A percentile compares a stretch with the other conserved stretches of the same genome.
These are phyloP conservation scores for Phytophthora meadii DNA, from an alignment of 352 stramenopile genomes.

Conservation along the genomic window DNA sequence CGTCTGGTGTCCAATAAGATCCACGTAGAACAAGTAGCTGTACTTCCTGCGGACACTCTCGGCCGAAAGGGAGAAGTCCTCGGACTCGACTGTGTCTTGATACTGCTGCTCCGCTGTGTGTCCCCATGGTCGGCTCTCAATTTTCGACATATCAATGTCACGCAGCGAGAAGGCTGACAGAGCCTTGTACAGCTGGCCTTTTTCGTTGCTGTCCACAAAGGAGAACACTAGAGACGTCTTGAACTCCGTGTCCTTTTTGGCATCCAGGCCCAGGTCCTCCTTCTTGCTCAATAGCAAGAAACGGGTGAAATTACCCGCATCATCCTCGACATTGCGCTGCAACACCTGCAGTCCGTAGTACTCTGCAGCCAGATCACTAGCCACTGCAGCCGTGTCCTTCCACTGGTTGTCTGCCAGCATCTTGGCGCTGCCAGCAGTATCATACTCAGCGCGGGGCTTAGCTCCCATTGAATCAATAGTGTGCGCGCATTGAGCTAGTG, in stretches of 20 bases:
- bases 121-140: conserved; percentile 79
- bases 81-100: conserved; percentile 36
- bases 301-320: conserved; percentile 86
- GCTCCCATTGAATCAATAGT: conserved; percentile 91
- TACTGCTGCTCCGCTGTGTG: conserved; percentile 66
- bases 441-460: conserved; percentile 91
- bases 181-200: conserved; percentile 74
- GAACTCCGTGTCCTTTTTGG: conserved; percentile 62
- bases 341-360: conserved; percentile 95
- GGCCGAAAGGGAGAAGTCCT: conserved; percentile 96
- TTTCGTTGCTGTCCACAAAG: conserved; percentile 77
- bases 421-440: conserved; percentile 97
- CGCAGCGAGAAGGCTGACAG: conserved; percentile 76
- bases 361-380: conserved; percentile 94
- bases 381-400: conserved; percentile 92
- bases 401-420: conserved; percentile 93
- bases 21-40: conserved; percentile 88
- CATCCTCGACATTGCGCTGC: conserved; percentile 62
- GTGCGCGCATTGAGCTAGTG: conserved; percentile 96
- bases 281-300: conserved; percentile 91
- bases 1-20: conserved; percentile 75
- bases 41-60: conserved; percentile 58
- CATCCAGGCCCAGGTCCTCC: conserved; percentile 44
- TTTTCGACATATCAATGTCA: conserved; percentile 83
- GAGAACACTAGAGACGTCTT: conserved; percentile 88